Evolutionary conservation across 345 rosid genomes (phyloP), one percentile per base, ranked within the genome.

Genomic region (Noccaea bulbosa): DNA sequence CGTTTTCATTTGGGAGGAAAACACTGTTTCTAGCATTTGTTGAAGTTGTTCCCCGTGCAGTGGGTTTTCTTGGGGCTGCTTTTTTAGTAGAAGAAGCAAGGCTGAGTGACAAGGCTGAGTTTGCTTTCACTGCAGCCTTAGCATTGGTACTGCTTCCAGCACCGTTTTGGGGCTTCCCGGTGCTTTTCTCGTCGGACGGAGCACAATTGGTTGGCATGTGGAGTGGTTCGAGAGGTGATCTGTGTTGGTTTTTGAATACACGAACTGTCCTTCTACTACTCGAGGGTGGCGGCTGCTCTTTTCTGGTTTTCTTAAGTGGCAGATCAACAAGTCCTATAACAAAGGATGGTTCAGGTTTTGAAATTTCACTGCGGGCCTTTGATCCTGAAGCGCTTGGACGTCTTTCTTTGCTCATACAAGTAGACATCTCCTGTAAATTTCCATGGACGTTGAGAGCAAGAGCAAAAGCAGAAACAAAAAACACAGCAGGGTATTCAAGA

Each of bases 101-200:
- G 72, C 73, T 83, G 58, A 86, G 78, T 14, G 91, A 78, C 85
- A 79, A 74, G 49, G 22, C 2, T 86, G 85, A 52, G 8, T 60
- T 55, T 43, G 72, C 57, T 65, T 72, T 64, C 33, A 32, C 65
- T 14, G 12, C 43, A 64, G 44, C 62, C 47, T 32, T 46, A 71
- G 9, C 70, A 38, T 17, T 66, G 34, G 32, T 14, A 52, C 22
- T 66, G 14, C 53, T 40, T 65, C n/a, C 56, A 65, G 38, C 55
- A 65, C 48, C 60, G 2, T 43, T 6, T 11, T 52, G 68, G 35
- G 69, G 57, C 15, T 33, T 71, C 54, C 5, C 0, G 0, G 7
- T 20, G 34, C 33, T 27, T 32, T 2, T 15, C 11, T 62, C 63
- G 9, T 55, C 47, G 5, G 49, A 1, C 50, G 69, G 37, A 60